Conservation (phyloP, 495 filamentous ascomycete species). For the Xylaria grammica region DNA sequence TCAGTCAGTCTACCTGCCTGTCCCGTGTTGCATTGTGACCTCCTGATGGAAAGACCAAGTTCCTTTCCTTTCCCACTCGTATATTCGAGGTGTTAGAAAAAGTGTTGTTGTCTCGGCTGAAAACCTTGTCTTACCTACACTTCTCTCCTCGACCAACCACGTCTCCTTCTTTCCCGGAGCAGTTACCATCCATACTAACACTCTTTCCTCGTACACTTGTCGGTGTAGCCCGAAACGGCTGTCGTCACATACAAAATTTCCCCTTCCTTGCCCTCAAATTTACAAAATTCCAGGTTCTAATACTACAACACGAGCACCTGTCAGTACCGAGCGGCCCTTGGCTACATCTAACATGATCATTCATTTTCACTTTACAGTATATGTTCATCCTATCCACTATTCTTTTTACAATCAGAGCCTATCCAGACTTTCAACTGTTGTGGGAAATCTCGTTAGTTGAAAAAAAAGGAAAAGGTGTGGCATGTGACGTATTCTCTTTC, state of each 20-base stretch:
- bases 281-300: no score
- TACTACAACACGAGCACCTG: neutral
- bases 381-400: neutral
- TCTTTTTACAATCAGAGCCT: neutral
- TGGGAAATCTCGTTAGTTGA: no score
- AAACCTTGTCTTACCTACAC: slow-evolving; percentile 40
- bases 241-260: neutral
- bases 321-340: neutral
- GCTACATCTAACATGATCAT: neutral
- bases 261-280: neutral
- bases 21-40: neutral
- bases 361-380: no score
- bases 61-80: neutral
- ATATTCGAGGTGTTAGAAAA: neutral
- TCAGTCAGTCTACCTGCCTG: neutral
- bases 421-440: neutral
- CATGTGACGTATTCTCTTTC: neutral
- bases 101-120: neutral
- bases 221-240: neutral
- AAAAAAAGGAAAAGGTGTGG: neutral
- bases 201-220: neutral
- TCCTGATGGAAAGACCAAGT: neutral
- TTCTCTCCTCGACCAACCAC: slow-evolving; percentile 41
- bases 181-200: neutral
- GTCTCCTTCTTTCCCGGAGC: slow-evolving; percentile 26